Evolutionary conservation across 2,329 filamentous ascomycete genomes (phyloP).

Genomic region (Chaetomium olivaceum): DNA sequence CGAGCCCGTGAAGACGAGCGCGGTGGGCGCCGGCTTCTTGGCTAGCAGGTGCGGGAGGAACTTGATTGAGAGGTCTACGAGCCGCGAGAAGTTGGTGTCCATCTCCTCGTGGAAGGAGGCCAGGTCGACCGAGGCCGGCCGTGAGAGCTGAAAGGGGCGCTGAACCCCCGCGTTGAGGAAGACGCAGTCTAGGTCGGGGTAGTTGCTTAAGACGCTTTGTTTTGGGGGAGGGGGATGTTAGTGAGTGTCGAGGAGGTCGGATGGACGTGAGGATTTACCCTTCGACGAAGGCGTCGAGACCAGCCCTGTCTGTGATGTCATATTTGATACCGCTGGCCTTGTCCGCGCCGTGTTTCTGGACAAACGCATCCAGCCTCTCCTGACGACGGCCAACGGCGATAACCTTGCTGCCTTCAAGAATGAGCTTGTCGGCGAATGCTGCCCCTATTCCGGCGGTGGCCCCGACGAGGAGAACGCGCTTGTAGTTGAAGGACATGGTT

Average conservation of each 20-base stretch:
- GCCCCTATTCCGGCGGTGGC: slow-evolving; percentile 56
- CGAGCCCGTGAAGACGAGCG: slow-evolving; percentile 29
- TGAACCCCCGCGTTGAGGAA: slow-evolving; percentile 61
- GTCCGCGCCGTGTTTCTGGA: slow-evolving; percentile 47
- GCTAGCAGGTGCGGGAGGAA: slow-evolving; percentile 33
- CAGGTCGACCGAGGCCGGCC: slow-evolving; percentile 42
- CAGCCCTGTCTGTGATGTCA: slow-evolving; percentile 48
- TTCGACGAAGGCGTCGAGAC: slow-evolving; percentile 46
- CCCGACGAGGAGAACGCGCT: slow-evolving; percentile 56
- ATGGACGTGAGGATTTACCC: slow-evolving; percentile 35
- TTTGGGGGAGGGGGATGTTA: neutral
- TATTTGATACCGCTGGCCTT: slow-evolving; percentile 45
- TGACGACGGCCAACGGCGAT: slow-evolving; percentile 57
- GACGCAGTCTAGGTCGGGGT: slow-evolving; percentile 56
- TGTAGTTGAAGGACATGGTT: slow-evolving; percentile 55
- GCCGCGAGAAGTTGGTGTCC: slow-evolving; percentile 32
- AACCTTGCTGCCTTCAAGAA: slow-evolving; percentile 52
- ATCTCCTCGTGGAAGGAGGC: slow-evolving; percentile 37
- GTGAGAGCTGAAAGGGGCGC: slow-evolving; percentile 47
- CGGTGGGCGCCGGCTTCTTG: slow-evolving; percentile 38
- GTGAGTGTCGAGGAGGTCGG: no score
- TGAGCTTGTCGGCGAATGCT: slow-evolving; percentile 45
- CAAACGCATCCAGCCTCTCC: slow-evolving; percentile 53
- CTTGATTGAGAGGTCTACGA: slow-evolving; percentile 26
- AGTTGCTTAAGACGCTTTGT: slow-evolving; percentile 38